Conservation (phyloP, 495 filamentous ascomycete genomes). For the Chaetomidium leptoderma region DNA sequence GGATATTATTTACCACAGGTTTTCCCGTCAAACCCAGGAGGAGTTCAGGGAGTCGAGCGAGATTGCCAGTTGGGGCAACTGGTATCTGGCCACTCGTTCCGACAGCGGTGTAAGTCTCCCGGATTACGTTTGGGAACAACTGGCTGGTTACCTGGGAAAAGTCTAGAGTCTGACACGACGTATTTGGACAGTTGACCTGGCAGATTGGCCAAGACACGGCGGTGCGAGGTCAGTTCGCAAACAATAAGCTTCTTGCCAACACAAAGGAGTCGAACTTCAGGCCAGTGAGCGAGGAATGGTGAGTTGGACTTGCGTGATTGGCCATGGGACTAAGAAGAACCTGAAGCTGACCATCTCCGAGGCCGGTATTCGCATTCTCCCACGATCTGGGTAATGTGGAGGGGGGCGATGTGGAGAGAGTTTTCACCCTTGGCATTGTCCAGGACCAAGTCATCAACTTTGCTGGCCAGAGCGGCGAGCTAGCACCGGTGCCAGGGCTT, state of each 20-base stretch:
- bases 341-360: slow-evolving; percentile 26
- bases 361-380: slow-evolving; percentile 83
- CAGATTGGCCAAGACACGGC: slow-evolving; percentile 64
- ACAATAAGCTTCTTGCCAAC: slow-evolving; percentile 59
- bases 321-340: background rate
- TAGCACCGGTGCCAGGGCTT: slow-evolving; percentile 64
- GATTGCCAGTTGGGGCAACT: slow-evolving; percentile 79
- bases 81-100: slow-evolving; percentile 60
- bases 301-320: slow-evolving; percentile 1
- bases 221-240: slow-evolving; percentile 63
- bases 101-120: slow-evolving; percentile 34
- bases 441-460: slow-evolving; percentile 73
- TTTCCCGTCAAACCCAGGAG: slow-evolving; percentile 59
- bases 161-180: slow-evolving; percentile 25
- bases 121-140: background rate
- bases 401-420: slow-evolving; percentile 31
- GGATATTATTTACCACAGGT: slow-evolving; percentile 46
- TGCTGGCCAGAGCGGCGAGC: slow-evolving; percentile 62
- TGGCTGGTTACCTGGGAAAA: background rate
- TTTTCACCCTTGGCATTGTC: slow-evolving; percentile 78
- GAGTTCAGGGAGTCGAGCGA: slow-evolving; percentile 66
- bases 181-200: slow-evolving; percentile 42
- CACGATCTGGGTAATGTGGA: slow-evolving; percentile 60
- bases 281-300: slow-evolving; percentile 65
- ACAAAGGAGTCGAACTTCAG: slow-evolving; percentile 62